Base-by-base conservation (phyloP, 768 basidiomycete genomes). In the Leccinum obscurum region DNA sequence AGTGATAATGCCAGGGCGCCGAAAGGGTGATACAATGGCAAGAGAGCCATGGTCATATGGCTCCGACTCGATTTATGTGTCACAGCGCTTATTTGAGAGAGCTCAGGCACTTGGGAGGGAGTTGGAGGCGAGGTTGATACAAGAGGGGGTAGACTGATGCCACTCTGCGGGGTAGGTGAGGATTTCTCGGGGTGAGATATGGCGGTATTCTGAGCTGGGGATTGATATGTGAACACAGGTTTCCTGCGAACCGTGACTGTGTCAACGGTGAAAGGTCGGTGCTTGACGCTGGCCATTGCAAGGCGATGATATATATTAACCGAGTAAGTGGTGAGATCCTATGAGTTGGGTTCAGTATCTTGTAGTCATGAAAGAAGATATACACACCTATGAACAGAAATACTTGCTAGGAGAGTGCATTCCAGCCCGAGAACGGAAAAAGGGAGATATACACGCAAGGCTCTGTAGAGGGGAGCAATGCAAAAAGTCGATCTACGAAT, bases 11-110 rank as follows among this genome's bases (percentile, higher is more conserved):
- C 87, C 41, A 89, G 77, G 10, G 72, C 70, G 3, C 87, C 87
- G 34, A 84, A 74, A 28, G 88, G 88, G 68, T 89, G 88, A 67
- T 89, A 89, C 50, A 90, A 72, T 22, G 88, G 86, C 41, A 89
- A 77, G 28, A 80, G 76, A 5, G 82, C 77, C 5, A 80, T 76
- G 8, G 64, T 68, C 64, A 76, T 73, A 56, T 72, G 66, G 24
- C 51, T 61, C 39, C 46, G 64, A 28, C 54, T 50, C 14, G 60
- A 68, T 66, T 60, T 67, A 14, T 61, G 62, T 4, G 57, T 35
- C 20, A 54, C 63, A 39, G 67, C 60, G 20, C 67, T 62, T 30
- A 56, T 64, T 52, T 56, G 58, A 37, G 64, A 57, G 17, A 53
- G 53, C 58, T 66, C 64, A 41, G 65, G 51, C 24, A 62, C 57